Evolutionary conservation across 192 early-diverging fungal genomes (phyloP).

Genomic region (Coemansia sp.): DNA sequence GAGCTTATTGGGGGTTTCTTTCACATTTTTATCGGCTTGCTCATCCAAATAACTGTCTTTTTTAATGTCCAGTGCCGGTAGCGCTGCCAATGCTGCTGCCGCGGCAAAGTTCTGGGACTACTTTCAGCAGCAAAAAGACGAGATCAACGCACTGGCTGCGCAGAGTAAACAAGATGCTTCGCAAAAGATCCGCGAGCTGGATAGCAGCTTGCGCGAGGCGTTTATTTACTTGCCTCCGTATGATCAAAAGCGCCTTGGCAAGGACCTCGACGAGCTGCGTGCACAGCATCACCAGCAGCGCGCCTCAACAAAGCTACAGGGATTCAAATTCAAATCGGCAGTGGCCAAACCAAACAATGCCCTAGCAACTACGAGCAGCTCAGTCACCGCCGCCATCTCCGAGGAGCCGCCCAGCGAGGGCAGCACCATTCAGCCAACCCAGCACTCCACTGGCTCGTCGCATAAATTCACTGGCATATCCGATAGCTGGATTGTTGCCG

Average conservation of each 20-base stretch:
- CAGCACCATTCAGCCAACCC: neutral
- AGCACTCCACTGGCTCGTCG: neutral
- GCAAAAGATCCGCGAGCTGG: slow-evolving; percentile 26
- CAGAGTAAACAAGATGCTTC: slow-evolving; percentile 9
- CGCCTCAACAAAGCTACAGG: neutral
- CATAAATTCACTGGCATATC: neutral
- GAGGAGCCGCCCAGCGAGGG: neutral
- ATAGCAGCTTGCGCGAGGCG: slow-evolving; percentile 40
- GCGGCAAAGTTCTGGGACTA: slow-evolving; percentile 41
- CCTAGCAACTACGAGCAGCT: neutral
- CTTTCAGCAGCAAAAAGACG: slow-evolving; percentile 30
- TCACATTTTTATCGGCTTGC: neutral
- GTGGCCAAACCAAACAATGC: neutral
- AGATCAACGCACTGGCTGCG: slow-evolving; percentile 7
- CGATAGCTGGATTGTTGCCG: slow-evolving; percentile 10
- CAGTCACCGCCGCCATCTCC: neutral
- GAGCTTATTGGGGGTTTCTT: neutral
- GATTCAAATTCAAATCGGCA: slow-evolving; percentile 40
- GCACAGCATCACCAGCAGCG: slow-evolving; percentile 9
- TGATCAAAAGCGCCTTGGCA: slow-evolving; percentile 39
- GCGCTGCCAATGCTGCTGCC: slow-evolving; percentile 35
- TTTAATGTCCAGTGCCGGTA: slow-evolving; percentile 39
- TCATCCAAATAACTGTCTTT: neutral
- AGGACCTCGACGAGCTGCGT: slow-evolving; percentile 37
- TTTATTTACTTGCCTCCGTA: slow-evolving; percentile 45